Conservation (phyloP, 768 basidiomycete genomes). For the Cyathus striatus region DNA sequence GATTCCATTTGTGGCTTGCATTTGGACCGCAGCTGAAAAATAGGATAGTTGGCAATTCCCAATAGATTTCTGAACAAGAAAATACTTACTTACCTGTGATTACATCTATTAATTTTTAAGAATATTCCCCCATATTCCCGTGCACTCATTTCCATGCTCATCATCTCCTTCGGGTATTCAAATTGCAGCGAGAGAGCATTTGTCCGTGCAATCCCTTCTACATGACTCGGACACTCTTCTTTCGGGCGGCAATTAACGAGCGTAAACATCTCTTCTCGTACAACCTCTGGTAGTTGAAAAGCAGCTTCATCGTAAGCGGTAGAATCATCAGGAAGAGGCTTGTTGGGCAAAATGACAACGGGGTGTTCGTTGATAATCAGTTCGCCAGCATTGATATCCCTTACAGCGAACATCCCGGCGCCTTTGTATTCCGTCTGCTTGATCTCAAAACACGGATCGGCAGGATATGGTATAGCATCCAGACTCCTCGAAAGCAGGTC, state of each 20-base stretch:
- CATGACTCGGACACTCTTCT: conserved; percentile 24
- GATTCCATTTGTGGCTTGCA: conserved; percentile 37
- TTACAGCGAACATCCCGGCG: conserved; percentile 31
- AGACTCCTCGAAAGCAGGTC: background rate
- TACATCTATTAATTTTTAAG: conserved; percentile 34
- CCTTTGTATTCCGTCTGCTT: conserved; percentile 24
- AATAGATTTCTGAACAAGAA: background rate
- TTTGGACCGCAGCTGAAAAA: conserved; percentile 37
- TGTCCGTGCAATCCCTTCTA: conserved; percentile 39
- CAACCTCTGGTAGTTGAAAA: conserved; percentile 16
- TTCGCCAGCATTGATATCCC: conserved; percentile 23
- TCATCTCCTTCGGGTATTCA: conserved; percentile 20
- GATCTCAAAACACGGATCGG: conserved; percentile 14
- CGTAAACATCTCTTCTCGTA: conserved; percentile 20
- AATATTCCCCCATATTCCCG: conserved; percentile 38
- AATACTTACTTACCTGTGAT: conserved; percentile 34
- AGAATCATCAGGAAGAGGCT: conserved; percentile 17
- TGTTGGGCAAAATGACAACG: conserved; percentile 29
- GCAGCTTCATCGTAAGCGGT: conserved; percentile 25
- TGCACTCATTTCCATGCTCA: conserved; percentile 11
- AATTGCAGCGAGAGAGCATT: conserved; percentile 28
- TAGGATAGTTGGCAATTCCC: background rate
- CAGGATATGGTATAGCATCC: conserved; percentile 2
- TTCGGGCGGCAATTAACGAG: conserved; percentile 24
- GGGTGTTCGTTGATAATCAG: conserved; percentile 35